phyloP scores from a whole-genome alignment of 352 stramenopile species.

The Plasmopara muralis region DNA sequence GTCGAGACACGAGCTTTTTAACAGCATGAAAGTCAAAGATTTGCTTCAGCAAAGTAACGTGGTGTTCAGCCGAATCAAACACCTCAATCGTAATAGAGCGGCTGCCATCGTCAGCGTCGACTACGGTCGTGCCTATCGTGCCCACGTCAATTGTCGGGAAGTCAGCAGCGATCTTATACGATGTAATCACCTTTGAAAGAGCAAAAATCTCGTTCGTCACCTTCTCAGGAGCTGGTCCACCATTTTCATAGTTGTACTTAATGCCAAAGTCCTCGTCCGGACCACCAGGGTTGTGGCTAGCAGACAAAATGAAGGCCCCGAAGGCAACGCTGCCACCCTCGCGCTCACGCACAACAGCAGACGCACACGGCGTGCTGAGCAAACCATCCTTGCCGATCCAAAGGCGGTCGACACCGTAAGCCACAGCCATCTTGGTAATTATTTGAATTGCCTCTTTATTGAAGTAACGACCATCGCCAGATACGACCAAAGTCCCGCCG shows the following conservation, averaged over 20 bases:
- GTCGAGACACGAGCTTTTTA: constrained; percentile 85
- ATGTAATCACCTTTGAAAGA: constrained; percentile 92
- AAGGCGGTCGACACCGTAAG: constrained; percentile 92
- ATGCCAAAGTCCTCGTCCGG: constrained; percentile 98
- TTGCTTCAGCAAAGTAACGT: constrained; percentile 92
- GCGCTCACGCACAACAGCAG: constrained; percentile 92
- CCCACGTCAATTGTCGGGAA: constrained; percentile 75
- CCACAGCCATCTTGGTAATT: constrained; percentile 96
- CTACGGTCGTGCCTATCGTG: constrained; percentile 59
- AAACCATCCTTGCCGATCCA: constrained; percentile 95
- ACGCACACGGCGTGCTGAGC: constrained; percentile 96
- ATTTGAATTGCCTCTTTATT: constrained; percentile 94
- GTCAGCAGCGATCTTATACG: constrained; percentile 88
- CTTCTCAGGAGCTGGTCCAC: constrained; percentile 94
- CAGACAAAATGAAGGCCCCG: constrained; percentile 96
- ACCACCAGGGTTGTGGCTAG: constrained; percentile 98
- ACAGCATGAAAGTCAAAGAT: constrained; percentile 98
- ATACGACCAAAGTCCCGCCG: constrained; percentile 94
- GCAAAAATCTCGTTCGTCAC: constrained; percentile 96
- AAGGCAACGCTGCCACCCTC: constrained; percentile 91
- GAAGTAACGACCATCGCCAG: constrained; percentile 91
- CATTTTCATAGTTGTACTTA: constrained; percentile 99
- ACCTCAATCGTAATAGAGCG: constrained; percentile 94
- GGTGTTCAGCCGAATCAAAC: constrained; percentile 95
- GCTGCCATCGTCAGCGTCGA: constrained; percentile 83